Base-by-base conservation (phyloP, 106 monocot species). In the Platanthera guangdongensis region DNA sequence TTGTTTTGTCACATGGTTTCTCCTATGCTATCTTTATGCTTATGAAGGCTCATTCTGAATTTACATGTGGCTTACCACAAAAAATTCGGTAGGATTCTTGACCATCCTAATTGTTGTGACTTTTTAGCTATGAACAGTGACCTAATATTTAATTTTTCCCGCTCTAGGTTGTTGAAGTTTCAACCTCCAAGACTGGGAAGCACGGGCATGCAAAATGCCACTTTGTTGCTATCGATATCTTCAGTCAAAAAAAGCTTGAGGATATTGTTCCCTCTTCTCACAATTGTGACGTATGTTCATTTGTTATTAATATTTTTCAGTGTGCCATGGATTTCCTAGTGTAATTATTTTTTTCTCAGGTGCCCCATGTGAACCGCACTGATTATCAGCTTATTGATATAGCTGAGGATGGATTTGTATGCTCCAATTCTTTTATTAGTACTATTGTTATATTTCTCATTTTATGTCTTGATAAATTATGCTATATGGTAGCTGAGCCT, bases 321-420 rank as follows among this genome's bases (percentile, higher is more conserved):
- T 72, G 15, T 47, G 15, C 50, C 12, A 22, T 50, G 48, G 12
- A 3, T 65, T 50, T 47, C 32, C 14, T 22, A n/a, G 4, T 51
- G n/a, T 32, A 48, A 71, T 54, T 71, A 15, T 1, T 47, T 32
- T 68, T 71, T n/a, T 73, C 64, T 21, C 70, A 84, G 80, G 84
- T 80, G 69, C 84, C 79, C 57, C 79, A 80, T 72, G 83, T 83
- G 60, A 79, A 52, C 63, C 79, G 83, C 63, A 83, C 79, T 51
- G 83, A 83, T 62, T 83, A 83, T 53, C 83, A 83, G 57, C 83
- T 83, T 47, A 83, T 83, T 21, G 83, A 83, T 75, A 83, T 83
- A 45, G 70, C 83, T 83, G 83, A 83, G 49, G 79, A 76, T 79
- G 79, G 79, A 52, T 83, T 79, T 79, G 79, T 83, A 84, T 53